These are phyloP conservation scores for Volvariella surrecta DNA, from an alignment of 1,284 basidiomycete genomes.

Conservation along the genomic window DNA sequence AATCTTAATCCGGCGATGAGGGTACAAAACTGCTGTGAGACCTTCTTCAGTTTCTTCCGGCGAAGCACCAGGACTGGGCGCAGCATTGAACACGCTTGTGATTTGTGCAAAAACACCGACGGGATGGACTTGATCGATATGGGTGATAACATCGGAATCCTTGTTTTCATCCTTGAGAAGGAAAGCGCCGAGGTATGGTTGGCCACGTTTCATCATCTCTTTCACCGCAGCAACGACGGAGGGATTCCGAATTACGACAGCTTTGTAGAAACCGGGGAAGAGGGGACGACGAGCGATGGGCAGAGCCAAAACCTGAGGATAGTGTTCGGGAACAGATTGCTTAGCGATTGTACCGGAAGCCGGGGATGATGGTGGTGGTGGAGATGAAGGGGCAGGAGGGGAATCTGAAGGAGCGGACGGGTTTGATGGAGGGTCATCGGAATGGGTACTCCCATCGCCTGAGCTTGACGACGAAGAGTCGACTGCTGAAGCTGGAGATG, in stretches of 20 bases:
- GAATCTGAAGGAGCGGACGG: constrained; percentile 8
- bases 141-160: constrained; percentile 91
- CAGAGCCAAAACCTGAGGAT: constrained; percentile 92
- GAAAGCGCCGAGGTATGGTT: constrained; percentile 98
- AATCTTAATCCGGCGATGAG: constrained; percentile 88
- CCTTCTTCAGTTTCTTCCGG: constrained; percentile 70
- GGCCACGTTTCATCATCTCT: constrained; percentile 94
- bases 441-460: background rate
- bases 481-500: constrained; percentile 12
- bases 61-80: constrained; percentile 18
- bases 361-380: constrained; percentile 15
- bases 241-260: constrained; percentile 87
- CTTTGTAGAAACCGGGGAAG: constrained; percentile 98
- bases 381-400: constrained; percentile 2
- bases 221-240: constrained; percentile 92
- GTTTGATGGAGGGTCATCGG: constrained; percentile 5
- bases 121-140: constrained; percentile 81
- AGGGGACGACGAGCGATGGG: constrained; percentile 94
- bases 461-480: constrained; percentile 7
- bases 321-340: constrained; percentile 79
- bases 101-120: constrained; percentile 98
- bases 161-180: constrained; percentile 91
- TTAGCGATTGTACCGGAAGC: constrained; percentile 63
- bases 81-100: constrained; percentile 85
- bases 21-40: constrained; percentile 92